phyloP scores from a whole-genome alignment of 2,329 filamentous ascomycete species.

The Penicillium sp. region DNA sequence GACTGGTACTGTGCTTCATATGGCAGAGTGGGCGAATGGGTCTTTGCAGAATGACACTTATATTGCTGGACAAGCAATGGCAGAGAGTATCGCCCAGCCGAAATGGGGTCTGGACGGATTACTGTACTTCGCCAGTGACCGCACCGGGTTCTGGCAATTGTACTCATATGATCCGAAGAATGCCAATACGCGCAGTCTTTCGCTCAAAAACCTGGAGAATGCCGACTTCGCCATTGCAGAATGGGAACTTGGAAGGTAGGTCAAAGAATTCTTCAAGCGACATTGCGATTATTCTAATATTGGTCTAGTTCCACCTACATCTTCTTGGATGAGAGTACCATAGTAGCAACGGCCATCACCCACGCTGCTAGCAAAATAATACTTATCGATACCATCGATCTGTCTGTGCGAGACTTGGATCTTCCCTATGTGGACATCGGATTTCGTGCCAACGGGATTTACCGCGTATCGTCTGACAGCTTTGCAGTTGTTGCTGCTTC shows the following conservation, averaged over 20 bases:
- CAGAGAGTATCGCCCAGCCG: conserved; percentile 48
- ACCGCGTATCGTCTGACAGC: conserved; percentile 15
- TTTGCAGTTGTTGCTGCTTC: conserved; percentile 22
- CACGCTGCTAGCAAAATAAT: conserved; percentile 20
- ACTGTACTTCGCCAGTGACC: conserved; percentile 49
- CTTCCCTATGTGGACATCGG: conserved; percentile 20
- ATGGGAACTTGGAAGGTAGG: conserved; percentile 29
- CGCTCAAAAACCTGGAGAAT: conserved; percentile 40
- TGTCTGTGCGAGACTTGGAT: conserved; percentile 11
- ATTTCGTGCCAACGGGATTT: conserved; percentile 10
- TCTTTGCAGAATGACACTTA: conserved; percentile 30
- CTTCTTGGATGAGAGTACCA: conserved; percentile 16
- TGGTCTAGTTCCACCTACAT: conserved; percentile 18
- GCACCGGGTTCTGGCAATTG: conserved; percentile 47
- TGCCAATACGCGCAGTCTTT: conserved; percentile 28
- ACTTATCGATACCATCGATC: conserved; percentile 14
- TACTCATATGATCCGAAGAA: conserved; percentile 35
- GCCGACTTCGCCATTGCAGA: conserved; percentile 33
- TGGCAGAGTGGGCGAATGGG: conserved; percentile 42
- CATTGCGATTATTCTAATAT: not conserved
- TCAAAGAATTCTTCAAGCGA: not conserved
- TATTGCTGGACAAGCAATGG: conserved; percentile 42
- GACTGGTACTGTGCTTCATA: conserved; percentile 45
- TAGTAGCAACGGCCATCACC: conserved; percentile 19
- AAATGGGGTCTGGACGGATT: conserved; percentile 50